Conservation (phyloP, 148 eudicot genomes). For the Rhododendron molle region DNA sequence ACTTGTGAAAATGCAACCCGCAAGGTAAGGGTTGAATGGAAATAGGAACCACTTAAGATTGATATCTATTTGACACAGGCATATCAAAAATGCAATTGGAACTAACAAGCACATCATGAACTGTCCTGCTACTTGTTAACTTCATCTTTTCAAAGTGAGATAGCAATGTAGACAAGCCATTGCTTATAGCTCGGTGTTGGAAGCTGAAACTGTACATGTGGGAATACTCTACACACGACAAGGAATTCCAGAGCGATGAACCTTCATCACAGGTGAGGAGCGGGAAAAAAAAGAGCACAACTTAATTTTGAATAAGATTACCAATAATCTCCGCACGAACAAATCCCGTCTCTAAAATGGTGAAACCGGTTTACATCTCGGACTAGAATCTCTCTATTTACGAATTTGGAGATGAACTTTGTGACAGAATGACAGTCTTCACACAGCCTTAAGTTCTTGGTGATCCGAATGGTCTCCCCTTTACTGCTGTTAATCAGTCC, state of each 20-base stretch:
- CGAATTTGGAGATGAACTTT: conserved; percentile 68
- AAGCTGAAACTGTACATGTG: conserved; percentile 13
- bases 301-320: conserved; percentile 1
- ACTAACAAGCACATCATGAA: neutral
- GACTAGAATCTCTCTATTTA: conserved; percentile 73
- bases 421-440: conserved; percentile 93
- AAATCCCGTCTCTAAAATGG: conserved; percentile 76
- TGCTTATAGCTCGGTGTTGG: neutral
- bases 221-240: conserved; percentile 4
- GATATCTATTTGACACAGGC: neutral
- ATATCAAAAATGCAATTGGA: neutral
- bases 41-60: too few relatives aligned
- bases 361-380: conserved; percentile 89
- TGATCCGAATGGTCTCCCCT: conserved; percentile 68
- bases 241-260: neutral
- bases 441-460: conserved; percentile 88
- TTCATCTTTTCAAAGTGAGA: neutral
- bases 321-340: conserved; percentile 97
- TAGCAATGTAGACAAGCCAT: neutral
- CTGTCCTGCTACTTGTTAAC: neutral
- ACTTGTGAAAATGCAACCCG: too few relatives aligned
- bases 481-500: conserved; percentile 71
- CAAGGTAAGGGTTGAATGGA: too few relatives aligned
- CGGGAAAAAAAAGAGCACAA: neutral
- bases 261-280: neutral